Conservation (phyloP, 1,284 basidiomycete species). For the Sanguinoderma infundibulare region DNA sequence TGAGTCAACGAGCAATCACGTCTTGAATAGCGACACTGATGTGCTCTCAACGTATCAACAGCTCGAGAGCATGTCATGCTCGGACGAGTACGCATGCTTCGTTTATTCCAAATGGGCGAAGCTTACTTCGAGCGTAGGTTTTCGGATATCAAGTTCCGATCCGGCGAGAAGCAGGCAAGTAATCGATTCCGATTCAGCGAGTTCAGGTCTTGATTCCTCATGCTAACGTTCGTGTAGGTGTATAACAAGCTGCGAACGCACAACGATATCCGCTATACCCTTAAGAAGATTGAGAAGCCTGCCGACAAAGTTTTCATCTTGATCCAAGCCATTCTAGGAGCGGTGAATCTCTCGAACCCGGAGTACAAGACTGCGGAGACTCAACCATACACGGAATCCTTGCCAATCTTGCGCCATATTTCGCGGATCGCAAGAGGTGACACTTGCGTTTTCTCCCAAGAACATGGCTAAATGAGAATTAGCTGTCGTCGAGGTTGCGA, state of each 20-base stretch:
- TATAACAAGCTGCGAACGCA: constrained; percentile 71
- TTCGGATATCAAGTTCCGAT: constrained; percentile 65
- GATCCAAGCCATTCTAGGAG: constrained; percentile 81
- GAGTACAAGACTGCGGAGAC: constrained; percentile 74
- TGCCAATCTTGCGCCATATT: constrained; percentile 69
- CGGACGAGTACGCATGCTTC: constrained; percentile 64
- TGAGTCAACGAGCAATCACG: constrained; percentile 44
- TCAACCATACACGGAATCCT: constrained; percentile 71
- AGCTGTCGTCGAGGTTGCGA: constrained; percentile 77
- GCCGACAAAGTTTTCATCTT: constrained; percentile 75
- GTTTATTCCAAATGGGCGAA: neutral
- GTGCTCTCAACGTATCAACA: constrained; percentile 32
- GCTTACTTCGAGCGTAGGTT: constrained; percentile 48
- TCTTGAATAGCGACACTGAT: neutral
- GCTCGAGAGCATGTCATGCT: constrained; percentile 66
- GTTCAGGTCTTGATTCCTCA: neutral
- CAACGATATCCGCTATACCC: constrained; percentile 71
- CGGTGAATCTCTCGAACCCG: constrained; percentile 64
- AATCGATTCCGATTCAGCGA: too few relatives aligned
- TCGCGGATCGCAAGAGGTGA: constrained; percentile 68
- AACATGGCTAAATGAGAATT: neutral
- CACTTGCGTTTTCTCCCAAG: constrained; percentile 7
- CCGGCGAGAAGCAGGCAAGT: too few relatives aligned
- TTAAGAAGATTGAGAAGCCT: constrained; percentile 68
- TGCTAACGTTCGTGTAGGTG: constrained; percentile 42